Evolutionary conservation across 2,329 filamentous ascomycete species (phyloP).

Genomic region (Botrytis pseudocinerea): DNA sequence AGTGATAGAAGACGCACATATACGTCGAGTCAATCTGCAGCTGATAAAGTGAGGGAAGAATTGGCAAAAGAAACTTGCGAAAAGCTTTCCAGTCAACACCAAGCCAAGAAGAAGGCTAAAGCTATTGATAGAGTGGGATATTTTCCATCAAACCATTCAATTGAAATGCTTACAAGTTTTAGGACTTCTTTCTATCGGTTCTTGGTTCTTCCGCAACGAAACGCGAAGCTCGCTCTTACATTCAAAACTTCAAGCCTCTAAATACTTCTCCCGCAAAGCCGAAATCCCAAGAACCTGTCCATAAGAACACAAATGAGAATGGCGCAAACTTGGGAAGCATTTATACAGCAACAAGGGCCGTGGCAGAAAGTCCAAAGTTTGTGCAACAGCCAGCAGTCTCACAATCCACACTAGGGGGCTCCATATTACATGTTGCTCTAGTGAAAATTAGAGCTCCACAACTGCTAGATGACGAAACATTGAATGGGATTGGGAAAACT

Average conservation of each 20-base stretch:
- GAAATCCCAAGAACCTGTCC: conserved; percentile 4
- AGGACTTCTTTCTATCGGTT: conserved; percentile 86
- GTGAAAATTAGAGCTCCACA: conserved; percentile 81
- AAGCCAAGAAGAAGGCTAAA: conserved; percentile 50
- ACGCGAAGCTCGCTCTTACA: conserved; percentile 86
- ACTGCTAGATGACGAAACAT: conserved; percentile 63
- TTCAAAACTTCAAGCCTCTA: conserved; percentile 73
- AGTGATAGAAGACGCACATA: conserved; percentile 18
- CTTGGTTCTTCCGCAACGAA: conserved; percentile 88
- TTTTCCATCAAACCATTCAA: not conserved
- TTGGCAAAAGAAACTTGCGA: conserved; percentile 37
- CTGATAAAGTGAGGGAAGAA: conserved; percentile 35
- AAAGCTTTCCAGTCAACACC: conserved; percentile 38
- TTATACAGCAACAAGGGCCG: conserved; percentile 56
- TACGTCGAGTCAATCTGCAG: conserved; percentile 24
- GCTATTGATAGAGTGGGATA: conserved; percentile 49
- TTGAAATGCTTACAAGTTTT: conserved; percentile 23
- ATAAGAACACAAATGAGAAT: conserved; percentile 39
- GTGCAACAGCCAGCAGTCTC: conserved; percentile 49
- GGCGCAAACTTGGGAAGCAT: conserved; percentile 63
- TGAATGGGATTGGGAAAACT: conserved; percentile 78
- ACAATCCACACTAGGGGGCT: conserved; percentile 19
- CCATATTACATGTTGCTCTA: conserved; percentile 72
- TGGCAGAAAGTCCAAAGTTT: conserved; percentile 61
- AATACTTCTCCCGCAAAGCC: conserved; percentile 35